These are phyloP conservation scores for Candida argentea DNA, from an alignment of 805 yeast species.

Conservation along the genomic window DNA sequence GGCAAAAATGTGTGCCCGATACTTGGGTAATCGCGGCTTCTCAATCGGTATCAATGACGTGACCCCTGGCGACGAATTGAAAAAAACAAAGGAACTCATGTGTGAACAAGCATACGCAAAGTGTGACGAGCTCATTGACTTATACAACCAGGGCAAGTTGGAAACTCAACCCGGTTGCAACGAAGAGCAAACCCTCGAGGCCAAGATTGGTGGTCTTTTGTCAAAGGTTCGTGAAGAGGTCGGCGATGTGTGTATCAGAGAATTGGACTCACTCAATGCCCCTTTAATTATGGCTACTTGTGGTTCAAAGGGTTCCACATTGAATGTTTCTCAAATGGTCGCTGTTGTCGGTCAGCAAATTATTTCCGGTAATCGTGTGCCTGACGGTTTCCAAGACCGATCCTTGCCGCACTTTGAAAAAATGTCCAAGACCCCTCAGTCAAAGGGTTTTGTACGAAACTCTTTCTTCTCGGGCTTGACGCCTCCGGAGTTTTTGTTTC, in stretches of 20 bases:
- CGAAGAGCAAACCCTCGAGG: conserved; percentile 96
- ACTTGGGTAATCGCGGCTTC: conserved; percentile 88
- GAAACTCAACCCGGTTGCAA: conserved; percentile 99
- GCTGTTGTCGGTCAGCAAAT: conserved; percentile 99
- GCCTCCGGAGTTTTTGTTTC: conserved; percentile 96
- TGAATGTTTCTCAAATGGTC: conserved; percentile 99
- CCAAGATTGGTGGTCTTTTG: conserved; percentile 90
- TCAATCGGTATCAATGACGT: conserved; percentile 97
- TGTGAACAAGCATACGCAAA: conserved; percentile 84
- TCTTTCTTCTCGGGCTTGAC: conserved; percentile 89
- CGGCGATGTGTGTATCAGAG: conserved; percentile 94
- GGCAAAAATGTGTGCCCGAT: conserved; percentile 98
- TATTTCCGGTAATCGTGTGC: conserved; percentile 97
- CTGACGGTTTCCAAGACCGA: conserved; percentile 99
- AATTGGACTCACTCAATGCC: conserved; percentile 82
- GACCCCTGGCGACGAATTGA: conserved; percentile 79
- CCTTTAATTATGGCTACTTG: conserved; percentile 98
- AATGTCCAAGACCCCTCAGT: conserved; percentile 93
- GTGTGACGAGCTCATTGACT: conserved; percentile 82
- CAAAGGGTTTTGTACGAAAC: conserved; percentile 95
- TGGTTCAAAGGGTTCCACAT: conserved; percentile 97
- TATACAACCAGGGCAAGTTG: conserved; percentile 72
- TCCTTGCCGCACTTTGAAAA: conserved; percentile 95
- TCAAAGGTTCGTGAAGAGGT: conserved; percentile 98
- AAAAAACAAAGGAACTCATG: conserved; percentile 69